phyloP scores from a whole-genome alignment of 352 stramenopile genomes.

The Pythium diclinum region DNA sequence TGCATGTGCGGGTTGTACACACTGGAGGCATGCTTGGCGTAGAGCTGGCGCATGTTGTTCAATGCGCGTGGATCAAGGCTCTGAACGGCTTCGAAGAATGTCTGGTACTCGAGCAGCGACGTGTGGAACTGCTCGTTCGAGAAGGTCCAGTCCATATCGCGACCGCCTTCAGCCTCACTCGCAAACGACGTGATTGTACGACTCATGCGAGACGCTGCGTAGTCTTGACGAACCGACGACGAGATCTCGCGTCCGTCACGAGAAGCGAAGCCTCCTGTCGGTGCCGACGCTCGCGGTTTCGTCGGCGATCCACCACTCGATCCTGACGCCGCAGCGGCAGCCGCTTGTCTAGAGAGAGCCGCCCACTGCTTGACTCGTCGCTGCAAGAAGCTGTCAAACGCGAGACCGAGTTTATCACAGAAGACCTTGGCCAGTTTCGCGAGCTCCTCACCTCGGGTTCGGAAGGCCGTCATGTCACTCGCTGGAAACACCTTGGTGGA shows the following conservation, averaged over 20 bases:
- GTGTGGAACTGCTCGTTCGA: slow-evolving; percentile 57
- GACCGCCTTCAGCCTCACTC: slow-evolving; percentile 27
- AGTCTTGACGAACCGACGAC: slow-evolving; percentile 9
- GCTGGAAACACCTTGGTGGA: slow-evolving; percentile 55
- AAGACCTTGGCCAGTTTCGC: slow-evolving; percentile 39
- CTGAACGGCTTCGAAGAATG: slow-evolving; percentile 37
- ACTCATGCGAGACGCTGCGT: slow-evolving; percentile 27
- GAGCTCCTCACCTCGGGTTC: slow-evolving; percentile 52
- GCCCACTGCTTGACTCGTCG: slow-evolving; percentile 43
- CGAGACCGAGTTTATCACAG: slow-evolving; percentile 48
- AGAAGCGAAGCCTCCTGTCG: slow-evolving; percentile 10
- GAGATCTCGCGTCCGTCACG: slow-evolving; percentile 15
- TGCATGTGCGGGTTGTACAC: slow-evolving; percentile 58
- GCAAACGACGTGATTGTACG: slow-evolving; percentile 39
- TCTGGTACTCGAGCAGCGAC: slow-evolving; percentile 43
- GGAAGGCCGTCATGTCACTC: slow-evolving; percentile 63
- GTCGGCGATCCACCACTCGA: slow-evolving; percentile 13
- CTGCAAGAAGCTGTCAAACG: slow-evolving; percentile 60
- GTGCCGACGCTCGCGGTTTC: slow-evolving; percentile 15
- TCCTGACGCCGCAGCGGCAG: slow-evolving; percentile 4
- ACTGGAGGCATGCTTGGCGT: slow-evolving; percentile 45
- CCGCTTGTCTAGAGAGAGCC: slow-evolving; percentile 18
- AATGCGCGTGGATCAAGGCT: slow-evolving; percentile 43
- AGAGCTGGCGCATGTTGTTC: slow-evolving; percentile 37
- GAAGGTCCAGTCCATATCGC: slow-evolving; percentile 67